phyloP scores from a whole-genome alignment of 2,329 filamentous ascomycete genomes.

The Teratosphaeria zuluensis region DNA sequence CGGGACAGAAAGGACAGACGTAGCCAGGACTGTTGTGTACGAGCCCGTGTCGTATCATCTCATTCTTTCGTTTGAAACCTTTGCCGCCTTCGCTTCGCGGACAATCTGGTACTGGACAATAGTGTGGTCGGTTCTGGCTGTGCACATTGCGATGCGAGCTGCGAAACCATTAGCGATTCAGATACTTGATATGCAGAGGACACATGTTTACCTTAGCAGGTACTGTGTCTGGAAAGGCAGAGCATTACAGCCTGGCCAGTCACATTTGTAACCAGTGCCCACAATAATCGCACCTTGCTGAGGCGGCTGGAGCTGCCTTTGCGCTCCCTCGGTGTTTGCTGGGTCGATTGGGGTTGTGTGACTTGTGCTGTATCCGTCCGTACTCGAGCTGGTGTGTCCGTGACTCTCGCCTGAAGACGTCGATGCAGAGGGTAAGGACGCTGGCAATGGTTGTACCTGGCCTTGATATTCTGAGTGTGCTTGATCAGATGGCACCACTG shows the following conservation, averaged over 20 bases:
- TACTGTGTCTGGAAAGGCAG: slow-evolving; percentile 67
- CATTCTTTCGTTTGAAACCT: slow-evolving; percentile 60
- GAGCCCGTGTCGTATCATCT: slow-evolving; percentile 68
- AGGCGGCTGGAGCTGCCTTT: slow-evolving; percentile 20
- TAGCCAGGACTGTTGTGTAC: slow-evolving; percentile 94
- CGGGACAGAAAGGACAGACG: slow-evolving; percentile 89
- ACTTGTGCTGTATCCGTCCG: slow-evolving; percentile 25
- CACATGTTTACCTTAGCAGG: slow-evolving; percentile 51
- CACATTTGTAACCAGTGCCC: slow-evolving; percentile 48
- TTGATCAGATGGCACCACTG: background rate
- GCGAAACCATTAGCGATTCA: background rate
- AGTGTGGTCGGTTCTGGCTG: slow-evolving; percentile 53
- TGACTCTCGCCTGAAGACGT: slow-evolving; percentile 22
- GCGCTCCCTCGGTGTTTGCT: slow-evolving; percentile 20
- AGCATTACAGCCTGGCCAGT: slow-evolving; percentile 56
- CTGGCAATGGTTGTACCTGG: slow-evolving; percentile 10
- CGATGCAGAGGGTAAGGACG: slow-evolving; percentile 18
- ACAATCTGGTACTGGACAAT: slow-evolving; percentile 50
- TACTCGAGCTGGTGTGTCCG: slow-evolving; percentile 19
- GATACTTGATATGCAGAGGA: background rate
- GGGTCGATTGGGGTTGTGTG: slow-evolving; percentile 28
- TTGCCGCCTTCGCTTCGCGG: slow-evolving; percentile 51
- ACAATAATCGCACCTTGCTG: slow-evolving; percentile 22
- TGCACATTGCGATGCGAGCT: slow-evolving; percentile 65
- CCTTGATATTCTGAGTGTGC: slow-evolving; percentile 1